A percentile compares a stretch with the other conserved stretches of the same genome.
phyloP scores from a whole-genome alignment of 768 basidiomycete genomes.

The Kwoniella bestiolae region DNA sequence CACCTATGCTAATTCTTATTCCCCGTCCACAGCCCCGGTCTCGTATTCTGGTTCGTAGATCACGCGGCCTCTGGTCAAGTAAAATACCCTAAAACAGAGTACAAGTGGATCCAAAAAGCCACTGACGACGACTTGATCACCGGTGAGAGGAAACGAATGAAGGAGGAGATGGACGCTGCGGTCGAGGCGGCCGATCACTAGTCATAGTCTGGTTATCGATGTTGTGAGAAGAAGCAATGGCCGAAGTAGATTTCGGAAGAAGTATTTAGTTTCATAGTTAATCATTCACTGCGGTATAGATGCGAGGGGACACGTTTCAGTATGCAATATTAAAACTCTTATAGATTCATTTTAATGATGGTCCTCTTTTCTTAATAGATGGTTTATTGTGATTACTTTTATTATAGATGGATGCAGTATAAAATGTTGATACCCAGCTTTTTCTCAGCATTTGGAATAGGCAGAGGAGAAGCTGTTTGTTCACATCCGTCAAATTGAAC shows the following conservation, averaged over 20 bases:
- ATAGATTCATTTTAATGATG: neutral
- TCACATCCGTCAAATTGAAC: no score
- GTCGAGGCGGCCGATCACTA: slow-evolving; percentile 33
- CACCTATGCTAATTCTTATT: no score
- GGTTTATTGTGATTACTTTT: no score
- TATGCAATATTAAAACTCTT: neutral
- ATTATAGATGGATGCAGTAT: neutral
- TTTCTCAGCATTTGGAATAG: no score
- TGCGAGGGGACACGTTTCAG: no score
- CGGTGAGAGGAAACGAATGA: slow-evolving; percentile 44
- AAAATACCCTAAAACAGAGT: slow-evolving; percentile 46
- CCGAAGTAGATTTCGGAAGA: neutral
- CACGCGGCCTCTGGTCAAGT: slow-evolving; percentile 69
- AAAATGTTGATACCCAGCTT: neutral
- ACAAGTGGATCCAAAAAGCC: slow-evolving; percentile 48
- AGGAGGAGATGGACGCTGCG: slow-evolving; percentile 51
- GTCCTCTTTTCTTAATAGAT: neutral
- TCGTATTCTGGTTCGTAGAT: slow-evolving; percentile 94
- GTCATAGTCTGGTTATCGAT: neutral
- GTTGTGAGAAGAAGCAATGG: no score
- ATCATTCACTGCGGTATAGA: neutral
- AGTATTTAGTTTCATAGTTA: neutral
- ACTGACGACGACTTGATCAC: slow-evolving; percentile 42
- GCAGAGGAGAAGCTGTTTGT: no score
- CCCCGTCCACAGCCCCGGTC: slow-evolving; percentile 65